Base-by-base conservation (phyloP, 2,329 filamentous ascomycete species). In the Sphaerulina populicola region DNA sequence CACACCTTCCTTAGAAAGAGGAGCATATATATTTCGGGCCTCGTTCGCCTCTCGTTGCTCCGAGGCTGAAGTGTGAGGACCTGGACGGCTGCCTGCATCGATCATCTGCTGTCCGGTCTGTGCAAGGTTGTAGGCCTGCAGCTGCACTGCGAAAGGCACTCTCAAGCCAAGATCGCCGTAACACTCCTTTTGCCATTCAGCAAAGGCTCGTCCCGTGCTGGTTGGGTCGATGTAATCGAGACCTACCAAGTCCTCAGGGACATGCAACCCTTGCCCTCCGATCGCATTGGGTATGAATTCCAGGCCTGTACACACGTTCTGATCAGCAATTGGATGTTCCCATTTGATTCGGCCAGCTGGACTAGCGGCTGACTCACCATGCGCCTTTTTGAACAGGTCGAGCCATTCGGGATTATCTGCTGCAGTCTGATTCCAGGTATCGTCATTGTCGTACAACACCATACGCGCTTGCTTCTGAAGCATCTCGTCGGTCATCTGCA, bases 391-490 rank as follows among this genome's bases (percentile, higher is more conserved):
- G 65, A 75, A 76, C 6, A 76, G 57, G 39, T 68, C 69, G 9
- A 75, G 64, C 73, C 73, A 76, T 50, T 74, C 73, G 6, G 64
- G 60, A 45, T 69, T 69, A 51, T 71, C 68, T 9, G 68, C 68
- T 35, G 70, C 66, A 12, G 66, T 68, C 52, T 68, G 65, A 41
- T 62, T 72, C 74, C 74, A 77, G 6, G 66, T 59, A 48, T 77
- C 75, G 37, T 77, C 73, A 8, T 67, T 66, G 12, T 71, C 70
- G 51, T 75, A 78, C 4, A 77, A 52, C 15, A 77, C 71, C 35
- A 63, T 61, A n/a, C 75, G 67, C 2, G 75, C 71, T 49, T 75
- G 66, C 3, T 57, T 55, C 59, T 77, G 75, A 6, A 78, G 64
- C 68, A 75, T 72, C 14, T 74, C 71, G 54, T 78, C 75, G 1